Base-by-base conservation (phyloP, 1,139 yeast genomes). In the Candida sp. region DNA sequence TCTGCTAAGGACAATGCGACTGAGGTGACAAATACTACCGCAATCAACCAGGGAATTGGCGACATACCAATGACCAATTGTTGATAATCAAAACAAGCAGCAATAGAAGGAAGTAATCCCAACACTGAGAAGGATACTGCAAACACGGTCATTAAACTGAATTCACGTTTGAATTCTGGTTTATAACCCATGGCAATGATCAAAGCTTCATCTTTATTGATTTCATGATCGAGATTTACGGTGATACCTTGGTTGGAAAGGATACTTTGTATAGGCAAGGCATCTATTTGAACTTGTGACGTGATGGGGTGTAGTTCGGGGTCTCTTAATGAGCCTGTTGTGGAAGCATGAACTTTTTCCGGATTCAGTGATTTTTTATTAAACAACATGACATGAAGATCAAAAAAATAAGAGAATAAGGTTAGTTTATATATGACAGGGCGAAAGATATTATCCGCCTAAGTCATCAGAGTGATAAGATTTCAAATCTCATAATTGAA, bases 71-170 rank as follows among this genome's bases (percentile, higher is more conserved):
- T 64, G 46, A 67, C 84, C 64, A 60, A 70, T 57, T 68, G 81
- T 61, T 61, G 81, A 54, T 79, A 79, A 60, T 72, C 70, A 53
- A 75, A 73, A 47, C 78, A 77, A 33, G 82, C 80, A 37, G 76
- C 86, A 50, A 84, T 79, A 8, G 89, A 83, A 2, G 93, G 91
- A 44, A 85, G 70, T 44, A 85, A 68, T 5, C 90, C 87, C 56
- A 85, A 71, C 43, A 85, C 87, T 11, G 87, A 79, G 63, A 85
- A 85, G 9, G 89, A 82, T 22, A 84, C 87, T 35, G 84, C 80
- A 48, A 84, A 77, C 1, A 84, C 76, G 4, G 87, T 73, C 68
- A 81, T 75, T 22, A 81, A 58, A 4, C 81, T 73, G 49, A 82
- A 81, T 52, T 85, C 88, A 59, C 93, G 78, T 55, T 79, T 79